Percentiles rank a stretch among this genome's conserved stretches.
phyloP scores from a whole-genome alignment of 441 rosid genomes.

The Syzygium syzygioides region DNA sequence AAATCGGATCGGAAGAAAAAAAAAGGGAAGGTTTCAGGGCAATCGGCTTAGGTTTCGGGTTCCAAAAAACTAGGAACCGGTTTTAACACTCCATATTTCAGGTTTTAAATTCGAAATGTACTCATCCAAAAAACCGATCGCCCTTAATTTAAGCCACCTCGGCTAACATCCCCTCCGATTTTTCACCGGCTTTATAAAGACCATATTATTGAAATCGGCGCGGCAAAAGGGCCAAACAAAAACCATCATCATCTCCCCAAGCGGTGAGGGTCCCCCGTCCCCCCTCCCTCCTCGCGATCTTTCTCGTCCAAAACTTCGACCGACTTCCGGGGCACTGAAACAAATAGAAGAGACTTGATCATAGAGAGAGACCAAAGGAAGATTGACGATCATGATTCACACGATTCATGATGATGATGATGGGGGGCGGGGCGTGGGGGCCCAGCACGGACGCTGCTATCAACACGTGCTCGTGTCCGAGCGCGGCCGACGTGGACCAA shows the following conservation, averaged over 20 bases:
- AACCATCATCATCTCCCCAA: background rate
- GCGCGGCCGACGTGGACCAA: slow-evolving; percentile 27
- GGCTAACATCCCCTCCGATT: background rate
- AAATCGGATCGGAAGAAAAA: no score
- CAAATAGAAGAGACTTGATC: background rate
- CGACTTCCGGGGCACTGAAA: background rate
- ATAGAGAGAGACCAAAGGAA: background rate
- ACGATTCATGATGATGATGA: background rate
- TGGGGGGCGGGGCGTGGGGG: background rate
- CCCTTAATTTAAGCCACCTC: no score
- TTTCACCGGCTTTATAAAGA: background rate
- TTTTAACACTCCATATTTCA: no score
- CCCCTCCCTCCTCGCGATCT: background rate
- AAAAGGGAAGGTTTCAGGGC: no score
- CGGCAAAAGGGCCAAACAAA: background rate
- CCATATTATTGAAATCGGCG: background rate
- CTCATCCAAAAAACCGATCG: no score
- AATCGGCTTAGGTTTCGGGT: no score
- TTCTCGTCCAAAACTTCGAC: background rate
- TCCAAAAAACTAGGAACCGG: no score
- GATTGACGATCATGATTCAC: background rate
- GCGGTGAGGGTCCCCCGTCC: background rate
- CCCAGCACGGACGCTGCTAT: slow-evolving; percentile 5
- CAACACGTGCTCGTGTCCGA: slow-evolving; percentile 50
- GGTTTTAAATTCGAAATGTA: no score